Base-by-base conservation (phyloP, 768 basidiomycete species). In the Naematelia encephala region DNA sequence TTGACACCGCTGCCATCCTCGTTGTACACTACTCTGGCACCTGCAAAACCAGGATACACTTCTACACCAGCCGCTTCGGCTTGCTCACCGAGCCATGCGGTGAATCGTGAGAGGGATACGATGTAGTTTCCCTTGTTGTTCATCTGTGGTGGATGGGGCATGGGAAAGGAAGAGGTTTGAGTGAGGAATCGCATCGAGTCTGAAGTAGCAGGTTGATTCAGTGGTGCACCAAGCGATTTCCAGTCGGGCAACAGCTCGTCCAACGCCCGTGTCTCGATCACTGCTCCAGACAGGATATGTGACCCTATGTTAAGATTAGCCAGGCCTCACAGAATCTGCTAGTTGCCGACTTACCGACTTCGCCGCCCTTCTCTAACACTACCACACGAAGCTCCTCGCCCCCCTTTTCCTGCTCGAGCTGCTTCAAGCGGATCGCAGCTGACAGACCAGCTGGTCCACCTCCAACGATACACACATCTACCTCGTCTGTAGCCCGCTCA, bases 71-170 rank as follows among this genome's bases (percentile, higher is more conserved):
- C 76, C 63, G 74, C 75, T 62, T 97, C 93, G 0, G 94, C 94
- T 27, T 96, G 83, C 54, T 81, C 78, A 2, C 85, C 89, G 1
- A 99, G 83, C 93, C 94, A 98, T 2, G 89, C 84, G 0, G 91
- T 88, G 62, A 97, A 86, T 29, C 84, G 85, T 0, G 90, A 92
- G 27, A 98, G 84, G 1, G 91, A 94, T 42, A 89, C 80, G 72
- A 98, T 86, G 76, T 90, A 97, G 79, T 97, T 99, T 49, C 93
- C 88, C 26, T 87, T 83, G 81, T 96, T 96, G 69, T 82, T 80
- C 96, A 99, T 99, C 77, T 97, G 93, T 0, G 94, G 93, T 2
- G 96, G 94, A 73, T 97, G 93, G 0, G 91, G 96, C 48, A 97
- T 84, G 12, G 90, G 91, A 61, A 92, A 78, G 11, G 88, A 83